Percentiles rank a stretch among this genome's conserved stretches.
Evolutionary conservation across 192 early-diverging fungal species (phyloP).

Genomic region (Entophlyctis luteolus): DNA sequence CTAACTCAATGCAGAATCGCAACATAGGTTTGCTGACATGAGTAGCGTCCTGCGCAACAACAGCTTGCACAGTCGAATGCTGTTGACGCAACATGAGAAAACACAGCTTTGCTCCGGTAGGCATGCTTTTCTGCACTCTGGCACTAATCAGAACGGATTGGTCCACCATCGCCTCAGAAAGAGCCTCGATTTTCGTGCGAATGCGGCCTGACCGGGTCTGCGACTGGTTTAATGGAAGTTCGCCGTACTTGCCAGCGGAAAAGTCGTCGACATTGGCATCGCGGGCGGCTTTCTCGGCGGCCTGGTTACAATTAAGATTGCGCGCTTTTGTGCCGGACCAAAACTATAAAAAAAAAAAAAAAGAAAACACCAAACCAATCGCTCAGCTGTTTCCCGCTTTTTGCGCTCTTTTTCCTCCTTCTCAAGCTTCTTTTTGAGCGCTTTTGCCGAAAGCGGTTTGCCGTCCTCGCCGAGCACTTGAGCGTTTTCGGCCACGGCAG

Average conservation of each 20-base stretch:
- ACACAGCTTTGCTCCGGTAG: constrained; percentile 79
- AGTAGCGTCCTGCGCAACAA: constrained; percentile 66
- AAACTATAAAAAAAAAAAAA: neutral
- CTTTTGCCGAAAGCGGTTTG: constrained; percentile 85
- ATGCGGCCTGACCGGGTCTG: constrained; percentile 60
- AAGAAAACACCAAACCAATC: constrained; percentile 23
- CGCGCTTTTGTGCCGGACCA: too few species aligned
- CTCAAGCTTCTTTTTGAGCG: constrained; percentile 91
- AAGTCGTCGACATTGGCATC: constrained; percentile 65
- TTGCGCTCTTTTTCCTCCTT: constrained; percentile 79
- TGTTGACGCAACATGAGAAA: constrained; percentile 89
- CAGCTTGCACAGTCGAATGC: constrained; percentile 83
- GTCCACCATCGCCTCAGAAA: constrained; percentile 61
- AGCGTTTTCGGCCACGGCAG: too few species aligned
- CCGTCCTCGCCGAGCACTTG: constrained; percentile 78
- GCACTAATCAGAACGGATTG: constrained; percentile 81
- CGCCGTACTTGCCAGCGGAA: constrained; percentile 82
- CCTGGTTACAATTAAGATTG: constrained; percentile 38
- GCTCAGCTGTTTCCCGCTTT: constrained; percentile 54
- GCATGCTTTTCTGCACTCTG: constrained; percentile 84
- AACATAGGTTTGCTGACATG: constrained; percentile 92
- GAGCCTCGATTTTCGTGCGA: constrained; percentile 63
- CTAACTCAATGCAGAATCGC: constrained; percentile 73
- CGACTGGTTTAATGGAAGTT: constrained; percentile 82
- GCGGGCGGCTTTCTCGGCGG: constrained; percentile 64